Base-by-base conservation (phyloP, 1,139 yeast species). In the Candida sp. region DNA sequence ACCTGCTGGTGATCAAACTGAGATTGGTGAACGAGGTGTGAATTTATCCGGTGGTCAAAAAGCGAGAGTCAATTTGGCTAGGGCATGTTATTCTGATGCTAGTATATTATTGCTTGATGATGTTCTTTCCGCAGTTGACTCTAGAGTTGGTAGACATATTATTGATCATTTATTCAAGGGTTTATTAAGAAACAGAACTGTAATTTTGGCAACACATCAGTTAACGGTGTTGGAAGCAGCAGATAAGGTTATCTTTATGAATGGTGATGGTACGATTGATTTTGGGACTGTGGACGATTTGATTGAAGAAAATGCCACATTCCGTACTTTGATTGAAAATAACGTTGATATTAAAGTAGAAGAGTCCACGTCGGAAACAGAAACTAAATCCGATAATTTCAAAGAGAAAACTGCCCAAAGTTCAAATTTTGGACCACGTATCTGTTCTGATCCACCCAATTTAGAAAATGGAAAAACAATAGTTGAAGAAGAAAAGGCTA, bases 31-130 rank as follows among this genome's bases (percentile, higher is more conserved):
- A 55, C 59, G 74, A 49, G 75, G 75, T 49, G 59, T 70, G 34
- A 70, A 72, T 1, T 59, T 70, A 41, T 66, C 73, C 38, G 75
- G 75, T 33, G 75, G 75, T 33, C 75, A 70, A 55, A 68, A 68
- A 48, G 74, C 75, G 11, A 58, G 75, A 52, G 65, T 70, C 38
- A 67, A 66, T 47, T 62, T 70, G 50, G 75, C 75, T 9, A 61
- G 75, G 54, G 73, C 75, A n/a, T 65, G 62, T 38, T 70, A 70
- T 52, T 57, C 71, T 7, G 56, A 61, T 36, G 58, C 68, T 4
- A 61, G 62, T 19, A 61, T 67, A 8, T 55, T 66, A 25, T 57
- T 70, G 35, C 60, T 70, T 42, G 75, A 70, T 51, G 75, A 70
- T 53, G 75, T 70, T n/a, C 63, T 70, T 36, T 60, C 68, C 45